Evolutionary conservation across 2,329 filamentous ascomycete species (phyloP).

Genomic region (Penicillium sp.): DNA sequence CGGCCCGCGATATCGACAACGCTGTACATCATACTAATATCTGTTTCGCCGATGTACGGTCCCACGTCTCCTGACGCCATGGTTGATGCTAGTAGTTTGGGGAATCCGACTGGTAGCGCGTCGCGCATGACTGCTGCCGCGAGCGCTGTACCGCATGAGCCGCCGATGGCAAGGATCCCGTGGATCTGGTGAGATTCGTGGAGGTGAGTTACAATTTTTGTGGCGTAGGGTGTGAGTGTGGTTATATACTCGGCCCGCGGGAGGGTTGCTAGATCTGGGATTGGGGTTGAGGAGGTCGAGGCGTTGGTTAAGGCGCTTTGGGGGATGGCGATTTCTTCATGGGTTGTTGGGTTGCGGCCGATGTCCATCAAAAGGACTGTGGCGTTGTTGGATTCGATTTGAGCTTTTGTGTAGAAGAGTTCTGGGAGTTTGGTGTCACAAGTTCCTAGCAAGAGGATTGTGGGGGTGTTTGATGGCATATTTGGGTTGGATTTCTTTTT

Average conservation of each 20-base stretch:
- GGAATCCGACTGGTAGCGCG: conserved; percentile 63
- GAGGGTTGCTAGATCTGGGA: conserved; percentile 39
- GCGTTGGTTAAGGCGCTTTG: conserved; percentile 45
- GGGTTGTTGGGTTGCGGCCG: conserved; percentile 47
- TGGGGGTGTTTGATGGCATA: conserved; percentile 27
- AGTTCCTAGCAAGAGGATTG: conserved; percentile 60
- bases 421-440: conserved; percentile 66
- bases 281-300: conserved; percentile 17
- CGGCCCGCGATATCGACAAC: conserved; percentile 69
- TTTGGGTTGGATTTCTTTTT: neutral
- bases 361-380: conserved; percentile 57
- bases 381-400: conserved; percentile 38
- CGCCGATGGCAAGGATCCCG: conserved; percentile 61
- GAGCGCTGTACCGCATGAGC: conserved; percentile 63
- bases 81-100: conserved; percentile 69
- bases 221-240: conserved; percentile 54
- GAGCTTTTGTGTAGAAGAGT: conserved; percentile 54
- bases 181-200: conserved; percentile 47
- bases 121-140: conserved; percentile 61
- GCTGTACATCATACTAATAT: conserved; percentile 69
- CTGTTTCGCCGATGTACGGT: conserved; percentile 65
- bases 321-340: conserved; percentile 51
- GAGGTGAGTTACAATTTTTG: conserved; percentile 41
- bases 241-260: conserved; percentile 58
- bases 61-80: conserved; percentile 66